Percentiles rank a stretch among this genome's conserved stretches.
Evolutionary conservation across 2,329 filamentous ascomycete genomes (phyloP).

Genomic region (Arachnopeziza araneosa): DNA sequence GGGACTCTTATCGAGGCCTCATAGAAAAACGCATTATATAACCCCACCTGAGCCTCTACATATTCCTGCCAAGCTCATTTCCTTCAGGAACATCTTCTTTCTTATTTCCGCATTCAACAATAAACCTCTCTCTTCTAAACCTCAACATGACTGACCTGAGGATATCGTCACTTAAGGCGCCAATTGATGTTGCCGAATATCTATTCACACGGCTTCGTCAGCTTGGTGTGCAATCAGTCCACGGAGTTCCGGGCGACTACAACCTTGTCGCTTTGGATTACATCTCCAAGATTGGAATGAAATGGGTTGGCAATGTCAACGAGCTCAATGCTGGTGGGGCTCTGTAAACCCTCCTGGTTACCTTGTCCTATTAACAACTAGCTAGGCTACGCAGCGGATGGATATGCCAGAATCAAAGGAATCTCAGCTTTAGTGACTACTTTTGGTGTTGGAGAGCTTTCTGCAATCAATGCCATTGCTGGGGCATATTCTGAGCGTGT

Average conservation of each 20-base stretch:
- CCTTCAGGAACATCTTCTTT: not conserved
- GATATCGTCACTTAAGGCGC: slow-evolving; percentile 34
- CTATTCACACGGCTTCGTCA: slow-evolving; percentile 60
- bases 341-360: not conserved
- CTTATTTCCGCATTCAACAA: not conserved
- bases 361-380: not conserved
- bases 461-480: slow-evolving; percentile 66
- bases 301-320: slow-evolving; percentile 66
- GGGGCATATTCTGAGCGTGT: slow-evolving; percentile 71
- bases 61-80: not conserved
- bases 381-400: slow-evolving; percentile 70
- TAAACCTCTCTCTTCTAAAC: not conserved
- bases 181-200: slow-evolving; percentile 58
- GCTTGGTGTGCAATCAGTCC: slow-evolving; percentile 58
- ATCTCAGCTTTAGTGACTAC: slow-evolving; percentile 68
- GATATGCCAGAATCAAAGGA: slow-evolving; percentile 68
- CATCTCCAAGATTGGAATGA: slow-evolving; percentile 50
- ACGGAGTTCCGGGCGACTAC: slow-evolving; percentile 69
- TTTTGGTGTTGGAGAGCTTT: slow-evolving; percentile 71
- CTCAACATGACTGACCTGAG: slow-evolving; percentile 36
- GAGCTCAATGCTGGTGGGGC: slow-evolving; percentile 63
- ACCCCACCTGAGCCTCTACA: not conserved
- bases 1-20: not conserved
- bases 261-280: slow-evolving; percentile 66
- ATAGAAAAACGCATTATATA: not conserved